Base-by-base conservation (phyloP, 257 asterid species). In the Striga asiatica region DNA sequence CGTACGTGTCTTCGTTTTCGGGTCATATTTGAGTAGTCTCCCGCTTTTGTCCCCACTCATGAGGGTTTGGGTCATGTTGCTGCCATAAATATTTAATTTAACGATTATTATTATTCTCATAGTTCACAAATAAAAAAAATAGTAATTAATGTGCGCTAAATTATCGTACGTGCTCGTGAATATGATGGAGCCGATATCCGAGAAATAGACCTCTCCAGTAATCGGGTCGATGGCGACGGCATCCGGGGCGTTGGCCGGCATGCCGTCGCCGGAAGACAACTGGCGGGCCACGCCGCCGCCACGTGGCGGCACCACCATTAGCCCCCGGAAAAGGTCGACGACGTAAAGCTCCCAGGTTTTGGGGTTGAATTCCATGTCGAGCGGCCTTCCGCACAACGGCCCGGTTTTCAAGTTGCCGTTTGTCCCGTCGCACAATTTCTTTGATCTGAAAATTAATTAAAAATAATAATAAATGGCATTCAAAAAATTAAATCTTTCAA, bases 151-250 rank as follows among this genome's bases (percentile, higher is more conserved):
- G n/a, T n/a, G n/a, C n/a, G n/a, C n/a, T n/a, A n/a, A n/a, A n/a
- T n/a, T n/a, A n/a, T n/a, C n/a, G n/a, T 68, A 64, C 79, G n/a
- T 65, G 61, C 54, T 50, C 42, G 23, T 56, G 1, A 45, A 54
- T 57, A 69, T 60, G 29, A 74, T 71, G 37, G 64, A 6, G 55
- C 93, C 83, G 35, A 77, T 12, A 52, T 83, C 88, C 1, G 79
- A 66, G 59, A 64, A 73, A 27, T 75, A 83, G 50, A 75, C 71
- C 0, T 47, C 53, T 17, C 85, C 85, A 0, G 64, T 64, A 18
- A 38, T 8, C 0, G 78, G 75, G 62, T 77, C 83, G 6, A 80
- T 58, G 5, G 71, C 83, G 1, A 80, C 11, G 14, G 76, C 83
- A 41, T 80, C 77, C 0, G 57, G 75, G 25, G 60, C 66, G 52